Evolutionary conservation across 2,329 filamentous ascomycete genomes (phyloP), one percentile per base, ranked within the genome.

Genomic region (Onygenales sp.): DNA sequence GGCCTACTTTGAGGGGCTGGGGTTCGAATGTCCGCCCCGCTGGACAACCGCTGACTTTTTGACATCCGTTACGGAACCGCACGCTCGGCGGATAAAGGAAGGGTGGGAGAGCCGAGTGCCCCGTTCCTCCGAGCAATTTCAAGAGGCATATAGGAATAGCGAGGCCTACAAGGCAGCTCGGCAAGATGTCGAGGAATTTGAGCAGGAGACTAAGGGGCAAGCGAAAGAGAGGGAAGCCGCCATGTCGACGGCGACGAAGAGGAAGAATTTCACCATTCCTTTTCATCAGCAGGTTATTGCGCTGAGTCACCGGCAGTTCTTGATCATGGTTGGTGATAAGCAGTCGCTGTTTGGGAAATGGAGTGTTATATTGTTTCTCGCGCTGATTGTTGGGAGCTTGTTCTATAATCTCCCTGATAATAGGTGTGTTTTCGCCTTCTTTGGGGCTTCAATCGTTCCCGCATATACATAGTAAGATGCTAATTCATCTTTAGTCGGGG

Each of bases 1-100:
- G 63, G 67, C 75, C 32, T 91, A 87, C 64, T 90, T 91, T 58
- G 69, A 83, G 47, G 71, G 79, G n/a, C 74, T 90, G 38, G 87
- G 87, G 0, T 91, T 89, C 60, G 75, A 81, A 13, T 88, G 85
- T 61, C 85, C 86, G 0, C 77, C 82, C 21, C 78, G 86, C 11
- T 82, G 84, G 78, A 89, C 85, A 0, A 84, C 84, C 0, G 83
- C 82, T 4, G 87, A 92, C 65, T 92, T 91, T 68, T 70, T 91
- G 36, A 91, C 87, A 0, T 88, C 85, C 2, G 83, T 91, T 62
- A 89, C 55, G 11, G 80, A 81, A 43, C 72, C 77, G 1, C 73
- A 81, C 52, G 83, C 84, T 55, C 74, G 83, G 35, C 71, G 78
- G 35, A 65, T 83, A 14, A 75, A 75, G 42, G 64, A 75, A 13